Evolutionary conservation across 768 basidiomycete genomes (phyloP).

Genomic region (Gymnopilus junonius): DNA sequence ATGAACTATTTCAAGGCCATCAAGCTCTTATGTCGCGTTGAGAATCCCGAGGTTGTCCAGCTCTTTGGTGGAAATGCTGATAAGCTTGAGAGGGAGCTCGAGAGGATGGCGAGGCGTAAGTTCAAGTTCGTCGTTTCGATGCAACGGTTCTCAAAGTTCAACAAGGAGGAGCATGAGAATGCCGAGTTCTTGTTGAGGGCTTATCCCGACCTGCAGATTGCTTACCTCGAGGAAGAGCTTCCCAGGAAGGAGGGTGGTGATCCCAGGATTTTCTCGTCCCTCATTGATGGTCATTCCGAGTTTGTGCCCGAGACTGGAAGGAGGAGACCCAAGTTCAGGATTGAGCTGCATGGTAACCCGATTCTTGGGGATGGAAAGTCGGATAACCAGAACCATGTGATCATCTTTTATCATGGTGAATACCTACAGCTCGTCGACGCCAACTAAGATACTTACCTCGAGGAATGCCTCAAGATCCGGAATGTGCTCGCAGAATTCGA

Average conservation of each 20-base stretch:
- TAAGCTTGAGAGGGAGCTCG: conserved; percentile 93
- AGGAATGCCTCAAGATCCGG: conserved; percentile 99
- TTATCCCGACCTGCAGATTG: conserved; percentile 98
- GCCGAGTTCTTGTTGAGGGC: conserved; percentile 97
- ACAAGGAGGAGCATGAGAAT: conserved; percentile 99
- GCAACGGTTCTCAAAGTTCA: conserved; percentile 99
- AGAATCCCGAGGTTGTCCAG: conserved; percentile 99
- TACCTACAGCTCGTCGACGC: conserved; percentile 99
- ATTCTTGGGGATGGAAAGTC: conserved; percentile 99
- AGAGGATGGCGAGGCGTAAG: conserved; percentile 96
- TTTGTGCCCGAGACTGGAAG: conserved; percentile 89
- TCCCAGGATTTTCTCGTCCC: conserved; percentile 90
- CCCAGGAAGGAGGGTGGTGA: conserved; percentile 94
- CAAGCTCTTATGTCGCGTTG: conserved; percentile 97
- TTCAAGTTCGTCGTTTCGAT: conserved; percentile 99
- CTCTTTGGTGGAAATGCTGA: conserved; percentile 97
- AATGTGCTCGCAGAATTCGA: conserved; percentile 99
- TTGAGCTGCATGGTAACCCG: conserved; percentile 98
- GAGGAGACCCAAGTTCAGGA: conserved; percentile 94
- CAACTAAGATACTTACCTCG: conserved; percentile 99
- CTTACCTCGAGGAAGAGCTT: conserved; percentile 96
- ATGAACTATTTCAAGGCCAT: conserved; percentile 99
- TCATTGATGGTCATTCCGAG: conserved; percentile 98
- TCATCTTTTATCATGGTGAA: conserved; percentile 99
- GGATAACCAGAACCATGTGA: conserved; percentile 99